phyloP scores from a whole-genome alignment of 768 basidiomycete species.

The Suillus discolor region DNA sequence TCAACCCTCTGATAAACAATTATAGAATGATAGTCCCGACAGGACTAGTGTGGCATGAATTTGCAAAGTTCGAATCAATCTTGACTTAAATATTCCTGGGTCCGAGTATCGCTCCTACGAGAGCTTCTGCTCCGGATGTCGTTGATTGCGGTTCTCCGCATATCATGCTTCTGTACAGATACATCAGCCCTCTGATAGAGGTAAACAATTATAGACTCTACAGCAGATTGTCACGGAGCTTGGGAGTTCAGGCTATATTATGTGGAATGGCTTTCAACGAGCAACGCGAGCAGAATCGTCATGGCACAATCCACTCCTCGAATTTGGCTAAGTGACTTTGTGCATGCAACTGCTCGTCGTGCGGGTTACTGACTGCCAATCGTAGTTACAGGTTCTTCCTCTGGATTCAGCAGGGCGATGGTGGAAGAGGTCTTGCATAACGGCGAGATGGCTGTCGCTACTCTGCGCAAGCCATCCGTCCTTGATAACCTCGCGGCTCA shows the following conservation, averaged over 20 bases:
- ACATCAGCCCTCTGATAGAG: too few species aligned
- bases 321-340: constrained; percentile 1
- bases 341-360: background rate
- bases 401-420: constrained; percentile 40
- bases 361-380: background rate
- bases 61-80: too few species aligned
- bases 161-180: too few species aligned
- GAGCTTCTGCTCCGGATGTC: too few species aligned
- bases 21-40: too few species aligned
- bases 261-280: background rate
- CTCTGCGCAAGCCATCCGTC: constrained; percentile 27
- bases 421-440: constrained; percentile 27
- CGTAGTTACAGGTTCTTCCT: constrained; percentile 37
- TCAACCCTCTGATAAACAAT: too few species aligned
- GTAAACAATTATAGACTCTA: background rate
- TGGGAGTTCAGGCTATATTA: background rate
- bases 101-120: too few species aligned
- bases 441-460: constrained; percentile 32
- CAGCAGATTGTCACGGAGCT: background rate
- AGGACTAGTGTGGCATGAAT: too few species aligned
- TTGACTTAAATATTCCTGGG: too few species aligned
- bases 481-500: constrained; percentile 18
- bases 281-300: background rate
- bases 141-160: too few species aligned
- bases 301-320: constrained; percentile 20